Evolutionary conservation across 2,329 filamentous ascomycete genomes (phyloP), one percentile per base, ranked within the genome.

Genomic region (Apiospora aurea): DNA sequence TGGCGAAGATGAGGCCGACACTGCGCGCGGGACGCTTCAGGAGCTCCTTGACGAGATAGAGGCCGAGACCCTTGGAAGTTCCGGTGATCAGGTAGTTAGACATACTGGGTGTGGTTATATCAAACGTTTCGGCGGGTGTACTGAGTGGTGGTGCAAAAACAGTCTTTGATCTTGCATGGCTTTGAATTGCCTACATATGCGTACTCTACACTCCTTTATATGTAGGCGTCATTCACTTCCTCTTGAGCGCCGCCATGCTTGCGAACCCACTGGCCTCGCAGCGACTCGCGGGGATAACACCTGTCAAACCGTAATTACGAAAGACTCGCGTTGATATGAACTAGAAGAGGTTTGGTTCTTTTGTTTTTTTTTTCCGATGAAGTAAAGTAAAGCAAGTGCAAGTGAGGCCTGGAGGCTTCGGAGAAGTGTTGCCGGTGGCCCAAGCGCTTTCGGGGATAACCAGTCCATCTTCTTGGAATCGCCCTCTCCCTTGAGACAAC

Each of bases 1-100:
- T 79, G 8, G 85, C 83, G 71, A 87, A 82, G 69, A 87, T 76
- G 16, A 77, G 81, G 68, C 77, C 75, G 34, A 85, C 66, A 29
- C 73, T 47, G 38, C 72, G 67, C 18, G 73, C 24, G 3, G 73
- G 72, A 16, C 70, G 70, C 34, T 71, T 72, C 44, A 61, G 44
- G 10, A 84, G 76, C 26, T 80, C 78, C 29, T 73, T 71, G 2
- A 77, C 75, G 3, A 84, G 73, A 5, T 77, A 80, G 1, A 83
- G 76, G n/a, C 82, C 82, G 0, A 83, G 73, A 18, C 82, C 82
- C 29, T 82, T 77, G 26, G 78, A 78, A 34, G 79, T 73, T 4
- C 82, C 82, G 7, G 82, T 83, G 43, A 83, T 74, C 11, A 83
- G 74, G 71, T 81, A 83, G 13, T 78, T 79, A 8, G 81, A 74